Evolutionary conservation across 2,329 filamentous ascomycete genomes (phyloP).

Genomic region (Nothomitra cinnamomea): DNA sequence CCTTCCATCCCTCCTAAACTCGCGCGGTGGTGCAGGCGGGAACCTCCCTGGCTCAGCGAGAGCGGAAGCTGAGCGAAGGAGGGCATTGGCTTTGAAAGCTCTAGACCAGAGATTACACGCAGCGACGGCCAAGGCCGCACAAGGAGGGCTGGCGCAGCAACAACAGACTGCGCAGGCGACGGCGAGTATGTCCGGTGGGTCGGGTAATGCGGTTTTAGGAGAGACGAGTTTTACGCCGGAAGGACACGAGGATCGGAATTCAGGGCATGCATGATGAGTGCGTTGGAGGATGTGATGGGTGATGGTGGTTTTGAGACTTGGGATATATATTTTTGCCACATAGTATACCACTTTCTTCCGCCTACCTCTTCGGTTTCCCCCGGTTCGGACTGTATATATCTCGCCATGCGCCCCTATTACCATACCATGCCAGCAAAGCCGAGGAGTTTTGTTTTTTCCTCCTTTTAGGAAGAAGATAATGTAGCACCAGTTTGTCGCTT

Average conservation of each 20-base stretch:
- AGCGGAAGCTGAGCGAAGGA: conserved; percentile 78
- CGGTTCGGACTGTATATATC: too few species aligned
- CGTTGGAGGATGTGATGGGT: too few species aligned
- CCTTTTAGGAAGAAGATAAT: too few species aligned
- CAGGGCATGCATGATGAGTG: too few species aligned
- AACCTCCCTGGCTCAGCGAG: conserved; percentile 41
- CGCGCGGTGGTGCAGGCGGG: conserved; percentile 24
- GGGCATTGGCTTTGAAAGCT: conserved; percentile 77
- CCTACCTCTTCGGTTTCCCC: too few species aligned
- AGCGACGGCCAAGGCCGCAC: conserved; percentile 33
- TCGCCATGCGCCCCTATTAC: too few species aligned
- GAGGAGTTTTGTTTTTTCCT: too few species aligned
- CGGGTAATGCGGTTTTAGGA: conserved; percentile 20
- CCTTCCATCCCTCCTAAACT: conserved; percentile 40
- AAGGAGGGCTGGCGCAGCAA: conserved; percentile 26
- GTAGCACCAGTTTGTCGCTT: too few species aligned
- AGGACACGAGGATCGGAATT: neutral
- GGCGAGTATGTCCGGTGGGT: conserved; percentile 18
- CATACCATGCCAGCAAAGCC: too few species aligned
- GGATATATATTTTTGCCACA: too few species aligned
- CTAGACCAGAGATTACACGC: conserved; percentile 82
- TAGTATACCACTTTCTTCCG: too few species aligned
- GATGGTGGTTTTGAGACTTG: too few species aligned
- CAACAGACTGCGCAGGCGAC: conserved; percentile 19
- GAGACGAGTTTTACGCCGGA: conserved; percentile 27